phyloP scores from a whole-genome alignment of 176 grass and related monocot genomes.

The Poa pratensis region DNA sequence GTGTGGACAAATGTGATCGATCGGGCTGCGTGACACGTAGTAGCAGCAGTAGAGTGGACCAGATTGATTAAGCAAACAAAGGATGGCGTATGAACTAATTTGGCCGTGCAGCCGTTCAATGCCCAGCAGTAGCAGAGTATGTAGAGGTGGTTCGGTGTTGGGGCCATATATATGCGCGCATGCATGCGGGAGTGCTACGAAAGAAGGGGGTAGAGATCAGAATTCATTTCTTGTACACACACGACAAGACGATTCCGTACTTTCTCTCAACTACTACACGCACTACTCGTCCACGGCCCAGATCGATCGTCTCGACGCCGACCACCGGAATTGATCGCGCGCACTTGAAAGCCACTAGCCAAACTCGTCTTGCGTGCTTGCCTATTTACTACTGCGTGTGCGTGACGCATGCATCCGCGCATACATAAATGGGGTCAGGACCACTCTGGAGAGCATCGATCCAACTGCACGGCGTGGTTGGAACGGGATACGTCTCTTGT shows the following conservation, averaged over 20 bases:
- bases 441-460: neutral
- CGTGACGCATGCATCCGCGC: constrained; percentile 36
- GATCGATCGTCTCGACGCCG: too few species aligned
- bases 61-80: neutral
- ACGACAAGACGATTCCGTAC: too few species aligned
- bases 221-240: neutral
- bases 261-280: too few species aligned
- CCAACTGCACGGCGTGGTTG: neutral
- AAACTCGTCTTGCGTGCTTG: neutral
- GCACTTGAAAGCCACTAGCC: constrained; percentile 22
- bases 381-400: neutral
- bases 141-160: neutral
- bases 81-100: constrained; percentile 15
- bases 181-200: neutral
- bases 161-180: too few species aligned
- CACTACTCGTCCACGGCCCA: neutral
- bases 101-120: constrained; percentile 34
- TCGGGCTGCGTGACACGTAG: neutral
- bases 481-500: neutral
- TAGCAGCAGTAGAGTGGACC: constrained; percentile 22
- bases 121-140: neutral
- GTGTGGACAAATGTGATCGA: neutral
- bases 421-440: neutral
- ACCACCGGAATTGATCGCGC: neutral
- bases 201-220: neutral